phyloP scores from a whole-genome alignment of 2,329 filamentous ascomycete species.

The Apiospora pterosperma region DNA sequence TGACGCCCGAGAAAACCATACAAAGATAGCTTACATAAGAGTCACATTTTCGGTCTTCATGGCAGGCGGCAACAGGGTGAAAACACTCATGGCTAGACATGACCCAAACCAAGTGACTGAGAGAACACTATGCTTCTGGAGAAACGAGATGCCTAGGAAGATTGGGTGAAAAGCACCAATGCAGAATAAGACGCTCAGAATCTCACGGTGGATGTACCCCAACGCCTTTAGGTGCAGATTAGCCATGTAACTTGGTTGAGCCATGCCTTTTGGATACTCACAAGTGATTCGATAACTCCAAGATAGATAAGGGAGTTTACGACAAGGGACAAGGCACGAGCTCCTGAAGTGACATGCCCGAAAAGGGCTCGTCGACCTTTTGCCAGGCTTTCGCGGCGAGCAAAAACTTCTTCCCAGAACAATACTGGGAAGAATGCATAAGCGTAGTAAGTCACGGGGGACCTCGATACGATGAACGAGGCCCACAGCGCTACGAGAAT shows the following conservation, averaged over 20 bases:
- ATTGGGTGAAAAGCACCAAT: slow-evolving; percentile 75
- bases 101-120: slow-evolving; percentile 70
- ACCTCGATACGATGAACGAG: slow-evolving; percentile 74
- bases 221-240: slow-evolving; percentile 58
- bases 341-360: slow-evolving; percentile 59
- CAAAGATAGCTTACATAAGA: slow-evolving; percentile 22
- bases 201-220: slow-evolving; percentile 86
- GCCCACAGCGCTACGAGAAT: slow-evolving; percentile 73
- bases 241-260: background rate
- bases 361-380: slow-evolving; percentile 68
- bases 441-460: slow-evolving; percentile 79
- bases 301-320: slow-evolving; percentile 67
- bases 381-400: slow-evolving; percentile 65
- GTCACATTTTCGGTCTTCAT: slow-evolving; percentile 77
- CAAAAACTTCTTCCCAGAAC: slow-evolving; percentile 96
- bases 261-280: slow-evolving; percentile 34
- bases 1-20: slow-evolving; percentile 8
- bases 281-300: slow-evolving; percentile 73
- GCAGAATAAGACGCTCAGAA: slow-evolving; percentile 78
- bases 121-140: slow-evolving; percentile 62
- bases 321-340: slow-evolving; percentile 54
- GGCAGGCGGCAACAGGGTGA: slow-evolving; percentile 77
- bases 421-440: slow-evolving; percentile 90
- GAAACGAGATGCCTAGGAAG: slow-evolving; percentile 69
- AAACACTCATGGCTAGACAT: slow-evolving; percentile 81